phyloP scores from a whole-genome alignment of 2,329 filamentous ascomycete genomes.

The Paracoccidioides brasiliensis region DNA sequence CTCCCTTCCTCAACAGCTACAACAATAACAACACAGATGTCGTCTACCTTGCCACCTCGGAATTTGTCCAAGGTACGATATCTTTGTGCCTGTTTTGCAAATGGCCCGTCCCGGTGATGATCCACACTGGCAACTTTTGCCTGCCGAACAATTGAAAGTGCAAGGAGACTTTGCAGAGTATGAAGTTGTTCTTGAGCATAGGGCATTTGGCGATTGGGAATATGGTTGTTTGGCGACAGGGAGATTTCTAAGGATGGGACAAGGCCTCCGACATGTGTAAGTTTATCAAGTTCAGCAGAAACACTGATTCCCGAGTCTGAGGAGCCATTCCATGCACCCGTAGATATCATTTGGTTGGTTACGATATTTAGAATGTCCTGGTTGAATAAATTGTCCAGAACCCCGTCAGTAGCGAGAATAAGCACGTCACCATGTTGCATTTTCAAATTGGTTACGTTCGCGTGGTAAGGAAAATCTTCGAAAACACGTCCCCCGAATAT shows the following conservation, averaged over 20 bases:
- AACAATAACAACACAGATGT: slow-evolving; percentile 77
- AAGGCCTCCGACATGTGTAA: slow-evolving; percentile 38
- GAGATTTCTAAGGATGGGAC: slow-evolving; percentile 15
- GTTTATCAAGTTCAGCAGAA: slow-evolving; percentile 43
- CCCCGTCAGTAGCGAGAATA: slow-evolving; percentile 86
- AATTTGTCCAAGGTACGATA: slow-evolving; percentile 77
- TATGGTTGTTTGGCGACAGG: slow-evolving; percentile 4
- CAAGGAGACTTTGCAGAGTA: slow-evolving; percentile 65
- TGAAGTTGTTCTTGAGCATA: slow-evolving; percentile 18
- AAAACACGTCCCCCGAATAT: slow-evolving; percentile 74
- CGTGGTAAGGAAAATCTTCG: slow-evolving; percentile 71
- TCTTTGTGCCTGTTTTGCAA: slow-evolving; percentile 85
- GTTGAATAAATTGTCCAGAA: slow-evolving; percentile 90
- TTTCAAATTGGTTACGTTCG: slow-evolving; percentile 61
- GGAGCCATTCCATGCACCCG: slow-evolving; percentile 60
- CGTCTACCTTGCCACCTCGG: slow-evolving; percentile 87
- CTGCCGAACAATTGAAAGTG: slow-evolving; percentile 63
- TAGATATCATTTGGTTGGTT: slow-evolving; percentile 58
- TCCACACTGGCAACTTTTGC: slow-evolving; percentile 79
- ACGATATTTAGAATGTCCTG: slow-evolving; percentile 76
- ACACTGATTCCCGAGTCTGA: slow-evolving; percentile 49
- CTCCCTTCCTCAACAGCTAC: slow-evolving; percentile 53
- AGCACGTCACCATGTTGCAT: slow-evolving; percentile 85
- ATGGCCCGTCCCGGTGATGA: slow-evolving; percentile 72
- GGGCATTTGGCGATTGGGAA: slow-evolving; percentile 8